Evolutionary conservation across 2,329 filamentous ascomycete species (phyloP).

Genomic region (Phyllosticta paracitricarpa): DNA sequence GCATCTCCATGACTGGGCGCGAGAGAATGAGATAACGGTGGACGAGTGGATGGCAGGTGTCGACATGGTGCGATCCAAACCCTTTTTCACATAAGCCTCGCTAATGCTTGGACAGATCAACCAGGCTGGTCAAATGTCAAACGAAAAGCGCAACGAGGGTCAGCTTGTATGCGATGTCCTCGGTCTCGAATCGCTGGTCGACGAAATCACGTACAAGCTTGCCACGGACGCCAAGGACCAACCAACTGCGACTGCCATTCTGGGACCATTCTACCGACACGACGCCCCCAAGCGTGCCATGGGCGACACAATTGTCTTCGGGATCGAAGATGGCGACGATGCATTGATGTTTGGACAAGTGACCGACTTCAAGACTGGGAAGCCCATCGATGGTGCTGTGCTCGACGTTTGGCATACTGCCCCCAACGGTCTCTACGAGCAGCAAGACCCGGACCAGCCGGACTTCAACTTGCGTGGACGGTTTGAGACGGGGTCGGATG

Average conservation of each 20-base stretch:
- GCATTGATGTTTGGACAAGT: slow-evolving; percentile 57
- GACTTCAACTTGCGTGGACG: slow-evolving; percentile 67
- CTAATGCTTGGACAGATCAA: slow-evolving; percentile 36
- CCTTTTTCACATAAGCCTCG: neutral
- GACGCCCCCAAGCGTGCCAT: slow-evolving; percentile 61
- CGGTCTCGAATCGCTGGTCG: slow-evolving; percentile 53
- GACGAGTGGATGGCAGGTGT: slow-evolving; percentile 72
- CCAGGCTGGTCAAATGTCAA: slow-evolving; percentile 53
- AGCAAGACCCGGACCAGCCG: slow-evolving; percentile 60
- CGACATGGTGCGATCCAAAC: slow-evolving; percentile 44
- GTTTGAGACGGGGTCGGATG: slow-evolving; percentile 56
- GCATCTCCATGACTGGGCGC: slow-evolving; percentile 69
- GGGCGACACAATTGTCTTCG: slow-evolving; percentile 54
- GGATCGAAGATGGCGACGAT: slow-evolving; percentile 43
- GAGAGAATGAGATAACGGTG: slow-evolving; percentile 65
- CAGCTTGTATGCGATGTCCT: slow-evolving; percentile 50
- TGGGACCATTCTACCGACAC: slow-evolving; percentile 75
- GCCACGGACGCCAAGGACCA: slow-evolving; percentile 39
- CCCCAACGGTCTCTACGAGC: slow-evolving; percentile 58
- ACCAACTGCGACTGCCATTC: slow-evolving; percentile 65
- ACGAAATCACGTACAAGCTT: slow-evolving; percentile 67
- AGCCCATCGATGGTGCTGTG: slow-evolving; percentile 54
- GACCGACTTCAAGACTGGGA: slow-evolving; percentile 47
- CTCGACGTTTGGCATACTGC: slow-evolving; percentile 75
- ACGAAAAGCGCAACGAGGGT: slow-evolving; percentile 52